Percentiles rank a stretch among this genome's conserved stretches.
Conservation (phyloP, 495 filamentous ascomycete species). For the Sphaerosporella brunnea region DNA sequence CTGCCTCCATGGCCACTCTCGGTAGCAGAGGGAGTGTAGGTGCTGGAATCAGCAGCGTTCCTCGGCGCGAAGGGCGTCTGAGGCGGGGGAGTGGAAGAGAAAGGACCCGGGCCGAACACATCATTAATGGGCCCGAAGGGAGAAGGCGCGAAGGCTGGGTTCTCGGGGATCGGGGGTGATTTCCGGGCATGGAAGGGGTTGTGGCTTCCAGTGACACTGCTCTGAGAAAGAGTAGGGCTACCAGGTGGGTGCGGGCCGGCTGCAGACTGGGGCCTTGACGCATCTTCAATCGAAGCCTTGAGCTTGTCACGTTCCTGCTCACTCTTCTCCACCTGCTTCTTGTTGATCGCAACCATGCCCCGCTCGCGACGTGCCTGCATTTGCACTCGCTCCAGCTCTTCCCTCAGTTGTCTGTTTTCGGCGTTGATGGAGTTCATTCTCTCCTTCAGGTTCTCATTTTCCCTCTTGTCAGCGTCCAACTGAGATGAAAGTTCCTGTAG, state of each 20-base stretch:
- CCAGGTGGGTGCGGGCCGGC: slow-evolving; percentile 27
- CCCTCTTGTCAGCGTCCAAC: slow-evolving; percentile 70
- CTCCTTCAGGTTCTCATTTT: slow-evolving; percentile 73
- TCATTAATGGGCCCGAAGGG: slow-evolving; percentile 54
- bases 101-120: slow-evolving; percentile 69
- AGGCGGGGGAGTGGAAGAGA: slow-evolving; percentile 30
- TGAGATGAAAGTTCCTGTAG: slow-evolving; percentile 56
- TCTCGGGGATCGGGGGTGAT: slow-evolving; percentile 36
- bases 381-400: slow-evolving; percentile 75
- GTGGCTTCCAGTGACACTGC: slow-evolving; percentile 9
- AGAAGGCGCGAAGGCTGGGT: slow-evolving; percentile 55
- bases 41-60: slow-evolving; percentile 34
- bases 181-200: slow-evolving; percentile 21
- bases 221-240: slow-evolving; percentile 20
- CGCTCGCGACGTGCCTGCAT: slow-evolving; percentile 85
- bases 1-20: slow-evolving; percentile 19
- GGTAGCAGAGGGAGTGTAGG: slow-evolving; percentile 33
- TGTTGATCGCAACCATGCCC: slow-evolving; percentile 89
- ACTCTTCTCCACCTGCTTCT: slow-evolving; percentile 81
- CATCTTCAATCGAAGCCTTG: slow-evolving; percentile 53
- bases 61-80: slow-evolving; percentile 25
- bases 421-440: slow-evolving; percentile 64
- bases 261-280: slow-evolving; percentile 29
- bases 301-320: slow-evolving; percentile 75
- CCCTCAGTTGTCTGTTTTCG: slow-evolving; percentile 65